Evolutionary conservation across 2,329 filamentous ascomycete species (phyloP), one percentile per base, ranked within the genome.

Genomic region (Incumbomyces delicatus): DNA sequence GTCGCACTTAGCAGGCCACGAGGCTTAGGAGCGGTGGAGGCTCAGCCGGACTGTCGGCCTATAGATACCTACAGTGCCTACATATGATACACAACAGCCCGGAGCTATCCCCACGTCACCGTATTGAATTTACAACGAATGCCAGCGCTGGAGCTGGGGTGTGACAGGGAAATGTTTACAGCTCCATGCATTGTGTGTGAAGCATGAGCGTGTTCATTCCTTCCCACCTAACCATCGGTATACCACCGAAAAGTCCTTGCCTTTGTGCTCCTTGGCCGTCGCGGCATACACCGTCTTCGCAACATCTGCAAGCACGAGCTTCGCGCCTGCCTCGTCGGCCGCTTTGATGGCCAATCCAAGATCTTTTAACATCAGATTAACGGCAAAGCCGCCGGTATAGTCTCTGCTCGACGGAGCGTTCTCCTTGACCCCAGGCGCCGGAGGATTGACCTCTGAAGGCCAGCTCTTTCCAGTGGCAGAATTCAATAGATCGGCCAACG

Each of bases 381-480:
- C 77, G 1, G 83, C 83, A 55, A 90, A 92, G 0, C 86, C 86
- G 38, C 86, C 86, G 14, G 70, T 66, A 58, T 88, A 98, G 45
- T 84, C 88, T 47, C 83, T 74, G 46, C 74, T 77, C 0, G 88
- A 84, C 0, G 90, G 88, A 1, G 87, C 78, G 1, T 75, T 78
- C 50, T 83, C 80, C 17, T 90, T 75, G 0, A 95, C 88, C 12
- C 88, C 89, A 10, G 81, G 81, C 2, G 96, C 88, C 0, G 92
- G 92, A 62, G 96, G 96, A 68, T 98, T 98, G 52, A 94, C 73
- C 67, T 95, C 89, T 58, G 83, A 92, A 1, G 90, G 88, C 92
- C 92, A 98, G 73, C 89, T 96, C 54, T 76, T 79, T n/a, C 92
- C 92, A 0, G 90, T 95, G 57, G 87, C 92, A 2, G 85, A 84